These are phyloP conservation scores for Kwoniella mangroviensis DNA, from an alignment of 768 basidiomycete species.

Conservation along the genomic window DNA sequence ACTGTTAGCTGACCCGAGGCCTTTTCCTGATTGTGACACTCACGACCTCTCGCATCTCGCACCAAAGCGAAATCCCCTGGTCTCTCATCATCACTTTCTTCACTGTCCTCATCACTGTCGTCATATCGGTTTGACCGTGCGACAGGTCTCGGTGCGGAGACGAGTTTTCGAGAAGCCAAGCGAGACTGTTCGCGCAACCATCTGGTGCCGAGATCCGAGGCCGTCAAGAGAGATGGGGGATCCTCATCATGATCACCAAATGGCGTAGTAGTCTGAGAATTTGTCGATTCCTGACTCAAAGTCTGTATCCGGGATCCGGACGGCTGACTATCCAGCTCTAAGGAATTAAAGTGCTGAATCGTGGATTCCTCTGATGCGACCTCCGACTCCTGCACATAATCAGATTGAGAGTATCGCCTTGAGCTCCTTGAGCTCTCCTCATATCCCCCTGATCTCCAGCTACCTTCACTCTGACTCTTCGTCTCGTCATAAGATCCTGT, in stretches of 20 bases:
- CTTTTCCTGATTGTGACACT: conserved; percentile 21
- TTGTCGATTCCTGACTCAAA: not conserved
- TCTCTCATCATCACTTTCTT: conserved; percentile 44
- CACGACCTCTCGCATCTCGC: conserved; percentile 52
- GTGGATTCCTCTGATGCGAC: not conserved
- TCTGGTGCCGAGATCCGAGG: conserved; percentile 69
- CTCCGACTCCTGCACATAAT: not conserved
- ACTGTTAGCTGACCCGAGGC: not conserved
- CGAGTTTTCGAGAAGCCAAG: conserved; percentile 64
- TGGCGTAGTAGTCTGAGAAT: not conserved
- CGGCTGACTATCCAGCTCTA: not conserved
- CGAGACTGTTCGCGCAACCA: conserved; percentile 85
- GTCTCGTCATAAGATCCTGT: conserved; percentile 60
- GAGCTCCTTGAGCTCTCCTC: conserved; percentile 10
- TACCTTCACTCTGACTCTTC: conserved; percentile 24
- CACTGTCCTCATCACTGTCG: conserved; percentile 42
- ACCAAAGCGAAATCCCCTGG: conserved; percentile 46
- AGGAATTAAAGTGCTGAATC: not conserved
- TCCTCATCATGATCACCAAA: conserved; percentile 32
- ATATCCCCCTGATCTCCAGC: conserved; percentile 28
- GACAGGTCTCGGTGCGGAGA: not conserved
- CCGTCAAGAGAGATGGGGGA: conserved; percentile 37
- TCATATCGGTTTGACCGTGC: conserved; percentile 2
- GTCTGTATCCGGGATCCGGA: not conserved
- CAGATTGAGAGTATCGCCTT: not conserved